Base-by-base conservation (phyloP, 805 yeast genomes). In the Pichia membranifaciens region DNA sequence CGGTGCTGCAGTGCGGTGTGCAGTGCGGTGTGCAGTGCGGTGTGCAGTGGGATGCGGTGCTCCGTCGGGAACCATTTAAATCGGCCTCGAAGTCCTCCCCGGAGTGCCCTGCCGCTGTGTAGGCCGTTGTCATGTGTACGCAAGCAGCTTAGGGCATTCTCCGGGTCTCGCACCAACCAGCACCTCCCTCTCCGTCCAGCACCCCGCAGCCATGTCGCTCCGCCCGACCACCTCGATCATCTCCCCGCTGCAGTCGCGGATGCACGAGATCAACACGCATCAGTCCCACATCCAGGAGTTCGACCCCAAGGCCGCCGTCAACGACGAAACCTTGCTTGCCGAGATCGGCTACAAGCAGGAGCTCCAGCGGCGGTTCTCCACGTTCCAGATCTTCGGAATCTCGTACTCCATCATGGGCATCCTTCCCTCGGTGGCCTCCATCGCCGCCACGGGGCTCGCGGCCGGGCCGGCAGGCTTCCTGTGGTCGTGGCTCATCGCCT, bases 361-460 rank as follows among this genome's bases (percentile, higher is more conserved):
- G 57, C 65, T 82, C 44, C 67, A 68, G 43, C 72, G 87, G 58
- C 69, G 70, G 38, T 82, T 78, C 57, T 66, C 79, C 2, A 73
- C 81, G 2, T 41, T 76, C 21, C 83, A 79, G 58, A 79, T 80
- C 16, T 82, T 82, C 59, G 84, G 84, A 40, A 76, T 81, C 45
- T 82, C 85, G 9, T 81, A 79, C 56, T 73, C 80, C 16, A 79
- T 82, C 57, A 81, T 82, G 85, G 82, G 85, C 5, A 62, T 81
- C 42, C 65, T 81, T 35, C 84, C 84, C 0, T 74, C 81, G 17
- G 75, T 80, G 40, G 75, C 84, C 0, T 73, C 84, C 3, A 71
- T 73, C 25, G 55, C 79, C 41, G 67, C 67, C 4, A 68, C 68
- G 39, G 80, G 81, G 49, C 75, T 79, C 58, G 75, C 75, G 10